Evolutionary conservation across 345 rosid genomes (phyloP).

Genomic region (Ricinus communis): DNA sequence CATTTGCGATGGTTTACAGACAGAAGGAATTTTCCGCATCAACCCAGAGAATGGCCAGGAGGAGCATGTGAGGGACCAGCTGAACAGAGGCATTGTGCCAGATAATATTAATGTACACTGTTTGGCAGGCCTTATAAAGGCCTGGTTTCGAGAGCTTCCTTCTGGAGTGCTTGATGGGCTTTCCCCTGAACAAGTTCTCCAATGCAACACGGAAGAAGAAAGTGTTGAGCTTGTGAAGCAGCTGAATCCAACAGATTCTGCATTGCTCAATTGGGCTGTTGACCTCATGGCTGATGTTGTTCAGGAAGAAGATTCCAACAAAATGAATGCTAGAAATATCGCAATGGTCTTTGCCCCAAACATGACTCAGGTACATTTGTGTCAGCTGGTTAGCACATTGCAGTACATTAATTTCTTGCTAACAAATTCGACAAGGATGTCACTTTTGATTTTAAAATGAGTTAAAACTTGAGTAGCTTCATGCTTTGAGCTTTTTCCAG

Average conservation of each 20-base stretch:
- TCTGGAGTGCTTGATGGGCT: conserved; percentile 94
- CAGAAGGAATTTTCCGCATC: conserved; percentile 94
- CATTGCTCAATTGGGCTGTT: conserved; percentile 85
- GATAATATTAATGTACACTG: conserved; percentile 87
- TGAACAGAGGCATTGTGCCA: conserved; percentile 88
- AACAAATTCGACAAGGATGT: neutral
- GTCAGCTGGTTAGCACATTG: neutral
- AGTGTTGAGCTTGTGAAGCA: conserved; percentile 70
- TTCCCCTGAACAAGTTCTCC: conserved; percentile 88
- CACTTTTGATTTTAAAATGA: neutral
- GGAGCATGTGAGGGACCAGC: conserved; percentile 84
- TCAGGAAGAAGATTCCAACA: conserved; percentile 83
- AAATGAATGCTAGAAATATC: conserved; percentile 93
- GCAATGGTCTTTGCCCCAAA: conserved; percentile 97
- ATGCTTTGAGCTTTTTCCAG: neutral
- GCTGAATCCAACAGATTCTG: conserved; percentile 82
- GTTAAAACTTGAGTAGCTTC: conserved; percentile 1
- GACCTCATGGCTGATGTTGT: conserved; percentile 97
- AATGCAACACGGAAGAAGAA: conserved; percentile 79
- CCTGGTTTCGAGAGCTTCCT: conserved; percentile 98
- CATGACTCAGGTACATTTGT: conserved; percentile 79
- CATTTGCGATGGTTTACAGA: conserved; percentile 41
- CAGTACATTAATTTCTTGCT: neutral
- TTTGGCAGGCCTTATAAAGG: conserved; percentile 91
- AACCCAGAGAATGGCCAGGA: conserved; percentile 95